Conservation (phyloP, 371 early-diverging fungal genomes). For the Lichtheimia corymbifera region DNA sequence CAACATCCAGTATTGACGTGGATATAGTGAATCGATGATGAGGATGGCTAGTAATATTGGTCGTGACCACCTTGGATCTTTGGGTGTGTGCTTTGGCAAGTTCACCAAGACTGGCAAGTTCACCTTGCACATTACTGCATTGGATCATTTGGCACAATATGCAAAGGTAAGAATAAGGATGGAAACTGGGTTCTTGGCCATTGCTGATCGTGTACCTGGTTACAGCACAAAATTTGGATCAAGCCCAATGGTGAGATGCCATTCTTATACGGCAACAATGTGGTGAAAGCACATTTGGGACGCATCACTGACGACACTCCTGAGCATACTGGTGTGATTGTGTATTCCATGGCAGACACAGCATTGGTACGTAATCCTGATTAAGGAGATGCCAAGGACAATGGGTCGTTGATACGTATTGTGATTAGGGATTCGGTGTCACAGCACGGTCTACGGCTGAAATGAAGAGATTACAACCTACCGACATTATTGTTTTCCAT, state of each 20-base stretch:
- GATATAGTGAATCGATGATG: conserved; percentile 84
- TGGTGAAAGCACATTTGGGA: conserved; percentile 97
- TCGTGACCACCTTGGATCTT: conserved; percentile 85
- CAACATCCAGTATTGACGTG: neutral
- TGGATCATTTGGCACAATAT: conserved; percentile 93
- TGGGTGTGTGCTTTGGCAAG: conserved; percentile 98
- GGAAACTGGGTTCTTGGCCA: neutral
- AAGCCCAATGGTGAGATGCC: conserved; percentile 99
- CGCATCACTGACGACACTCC: conserved; percentile 97
- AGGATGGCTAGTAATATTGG: conserved; percentile 81
- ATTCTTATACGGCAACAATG: conserved; percentile 98
- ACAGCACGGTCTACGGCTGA: conserved; percentile 92
- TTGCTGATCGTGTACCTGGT: neutral
- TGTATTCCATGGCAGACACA: conserved; percentile 92
- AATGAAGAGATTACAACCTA: conserved; percentile 92
- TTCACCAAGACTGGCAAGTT: conserved; percentile 98
- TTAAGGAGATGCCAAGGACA: neutral
- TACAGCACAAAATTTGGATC: conserved; percentile 85
- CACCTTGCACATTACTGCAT: conserved; percentile 91
- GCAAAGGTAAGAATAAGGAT: conserved; percentile 67
- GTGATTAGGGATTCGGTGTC: conserved; percentile 93
- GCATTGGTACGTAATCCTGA: conserved; percentile 67
- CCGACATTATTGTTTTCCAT: conserved; percentile 94
- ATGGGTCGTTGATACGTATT: neutral
- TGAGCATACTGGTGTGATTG: conserved; percentile 96